Evolutionary conservation across 176 grass and related monocot genomes (phyloP).

Genomic region (Zoysia japonica): DNA sequence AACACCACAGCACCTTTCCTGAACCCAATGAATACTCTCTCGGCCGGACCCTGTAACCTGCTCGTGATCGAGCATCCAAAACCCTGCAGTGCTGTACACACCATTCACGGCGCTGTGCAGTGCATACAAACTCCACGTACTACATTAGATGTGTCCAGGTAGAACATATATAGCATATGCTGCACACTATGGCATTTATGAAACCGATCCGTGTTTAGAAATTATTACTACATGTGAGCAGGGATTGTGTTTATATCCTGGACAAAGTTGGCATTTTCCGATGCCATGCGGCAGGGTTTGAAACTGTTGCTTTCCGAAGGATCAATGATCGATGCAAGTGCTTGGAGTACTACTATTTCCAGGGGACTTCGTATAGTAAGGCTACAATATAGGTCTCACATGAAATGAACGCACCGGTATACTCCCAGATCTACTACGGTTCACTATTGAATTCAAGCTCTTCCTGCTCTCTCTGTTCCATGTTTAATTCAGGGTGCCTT

Average conservation of each 20-base stretch:
- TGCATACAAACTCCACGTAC: neutral
- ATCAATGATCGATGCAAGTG: neutral
- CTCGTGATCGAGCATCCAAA: neutral
- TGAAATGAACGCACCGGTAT: conserved; percentile 19
- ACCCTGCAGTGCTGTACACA: neutral
- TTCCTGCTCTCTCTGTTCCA: neutral
- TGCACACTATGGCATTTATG: conserved; percentile 17
- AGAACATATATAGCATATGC: neutral
- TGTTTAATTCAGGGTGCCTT: neutral
- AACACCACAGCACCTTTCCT: neutral
- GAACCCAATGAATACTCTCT: conserved; percentile 12
- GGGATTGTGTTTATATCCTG: neutral
- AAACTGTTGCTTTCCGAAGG: neutral
- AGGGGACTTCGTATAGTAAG: neutral
- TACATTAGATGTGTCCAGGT: conserved; percentile 15
- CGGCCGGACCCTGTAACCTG: neutral
- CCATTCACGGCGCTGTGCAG: neutral
- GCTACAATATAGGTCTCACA: conserved; percentile 14
- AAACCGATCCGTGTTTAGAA: neutral
- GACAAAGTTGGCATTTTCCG: conserved; percentile 13
- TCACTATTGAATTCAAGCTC: neutral
- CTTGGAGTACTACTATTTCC: neutral
- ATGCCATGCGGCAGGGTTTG: neutral
- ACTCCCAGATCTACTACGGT: neutral
- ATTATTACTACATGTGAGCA: neutral